phyloP scores from a whole-genome alignment of 176 grass and related monocot species.

The Elaeis guineensis region DNA sequence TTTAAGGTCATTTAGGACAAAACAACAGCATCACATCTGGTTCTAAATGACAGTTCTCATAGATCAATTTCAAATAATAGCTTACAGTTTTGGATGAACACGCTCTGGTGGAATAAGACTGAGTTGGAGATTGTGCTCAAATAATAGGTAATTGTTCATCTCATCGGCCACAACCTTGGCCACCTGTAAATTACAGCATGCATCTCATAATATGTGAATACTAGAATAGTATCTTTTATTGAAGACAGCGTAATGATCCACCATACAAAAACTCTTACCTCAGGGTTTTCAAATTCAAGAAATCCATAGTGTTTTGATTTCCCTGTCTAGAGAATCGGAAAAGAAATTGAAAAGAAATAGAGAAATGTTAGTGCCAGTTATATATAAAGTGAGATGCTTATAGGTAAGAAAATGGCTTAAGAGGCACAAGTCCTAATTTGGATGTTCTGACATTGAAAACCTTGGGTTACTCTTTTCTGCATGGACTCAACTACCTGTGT shows the following conservation, averaged over 20 bases:
- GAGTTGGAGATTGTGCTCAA: constrained; percentile 75
- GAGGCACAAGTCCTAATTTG: too few species aligned
- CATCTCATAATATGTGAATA: neutral
- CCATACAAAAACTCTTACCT: constrained; percentile 13
- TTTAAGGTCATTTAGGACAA: too few species aligned
- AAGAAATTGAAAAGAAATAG: constrained; percentile 13
- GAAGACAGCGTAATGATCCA: too few species aligned
- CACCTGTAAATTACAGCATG: constrained; percentile 33
- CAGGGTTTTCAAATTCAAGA: constrained; percentile 86
- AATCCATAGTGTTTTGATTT: constrained; percentile 97
- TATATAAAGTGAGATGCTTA: too few species aligned
- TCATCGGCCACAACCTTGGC: constrained; percentile 81
- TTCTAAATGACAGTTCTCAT: too few species aligned
- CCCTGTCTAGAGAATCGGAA: constrained; percentile 49
- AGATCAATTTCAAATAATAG: neutral
- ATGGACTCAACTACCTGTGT: too few species aligned
- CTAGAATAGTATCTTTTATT: too few species aligned
- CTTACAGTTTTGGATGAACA: constrained; percentile 81
- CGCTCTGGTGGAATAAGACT: constrained; percentile 47
- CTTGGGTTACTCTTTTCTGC: too few species aligned
- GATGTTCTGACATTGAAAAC: too few species aligned
- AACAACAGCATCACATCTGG: too few species aligned
- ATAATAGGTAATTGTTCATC: constrained; percentile 94
- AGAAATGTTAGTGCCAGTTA: too few species aligned
- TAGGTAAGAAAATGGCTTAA: too few species aligned